Base-by-base conservation (phyloP, 371 early-diverging fungal genomes). In the Nosema granulosis region DNA sequence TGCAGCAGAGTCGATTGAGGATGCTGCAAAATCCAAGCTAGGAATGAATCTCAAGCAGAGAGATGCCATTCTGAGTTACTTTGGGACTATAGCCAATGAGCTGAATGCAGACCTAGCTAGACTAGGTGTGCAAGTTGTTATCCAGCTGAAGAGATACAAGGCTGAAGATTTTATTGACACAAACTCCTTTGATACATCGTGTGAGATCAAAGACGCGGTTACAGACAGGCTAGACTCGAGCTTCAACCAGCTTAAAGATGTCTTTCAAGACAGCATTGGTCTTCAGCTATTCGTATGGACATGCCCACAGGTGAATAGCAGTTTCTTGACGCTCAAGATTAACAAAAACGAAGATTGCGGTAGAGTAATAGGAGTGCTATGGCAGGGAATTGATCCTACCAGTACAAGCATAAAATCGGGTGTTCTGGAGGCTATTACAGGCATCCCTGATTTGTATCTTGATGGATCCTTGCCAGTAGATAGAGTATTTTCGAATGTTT, bases 321-420 rank as follows among this genome's bases (percentile, higher is more conserved):
- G 38, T 18, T 49, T 56, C 22, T 20, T 50, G 13, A 12, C 35
- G 9, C 54, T 54, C 20, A 26, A 37, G 16, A 38, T 80, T 43
- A 26, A 66, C 34, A 34, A 69, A 43, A 80, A 78, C 6, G 43
- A 56, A 12, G 56, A 24, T 24, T 83, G 83, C 54, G 83, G 78
- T 11, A 65, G 79, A 67, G 68, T 74, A 3, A 70, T 78, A 12
- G 80, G 80, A 32, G 68, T 78, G 12, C 20, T 77, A 32, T 83
- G 83, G 83, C 32, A 57, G 22, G 83, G 83, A n/a, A 49, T 68
- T 26, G 66, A 74, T 26, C 28, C 58, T 32, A 80, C 83, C 49
- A 75, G 68, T 35, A 50, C 34, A 24, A 29, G 70, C n/a, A 72
- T 83, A 2, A 83, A 74, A 63, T 59, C 58, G 37, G 70, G 76